Conservation (phyloP, 148 eudicot species). For the Fagopyrum tataricum region DNA sequence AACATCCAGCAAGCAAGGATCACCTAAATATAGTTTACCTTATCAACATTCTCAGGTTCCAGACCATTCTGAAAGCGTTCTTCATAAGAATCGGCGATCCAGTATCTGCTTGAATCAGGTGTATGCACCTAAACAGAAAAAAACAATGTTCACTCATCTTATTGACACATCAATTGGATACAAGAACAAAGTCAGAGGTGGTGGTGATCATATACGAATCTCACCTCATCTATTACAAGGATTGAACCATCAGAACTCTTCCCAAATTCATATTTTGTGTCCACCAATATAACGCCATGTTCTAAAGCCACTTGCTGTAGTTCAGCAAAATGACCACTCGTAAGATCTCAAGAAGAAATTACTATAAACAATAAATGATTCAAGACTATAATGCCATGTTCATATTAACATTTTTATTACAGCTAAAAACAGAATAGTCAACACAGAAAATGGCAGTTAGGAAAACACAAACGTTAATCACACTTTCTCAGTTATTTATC, state of each 20-base stretch:
- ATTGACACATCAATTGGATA: not conserved
- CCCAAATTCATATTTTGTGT: conserved; percentile 97
- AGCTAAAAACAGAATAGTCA: not conserved
- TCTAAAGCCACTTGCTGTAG: conserved; percentile 70
- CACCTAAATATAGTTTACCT: conserved; percentile 30
- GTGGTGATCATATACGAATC: conserved; percentile 8
- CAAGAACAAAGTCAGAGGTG: not conserved
- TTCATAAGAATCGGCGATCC: conserved; percentile 78
- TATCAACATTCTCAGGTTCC: conserved; percentile 96
- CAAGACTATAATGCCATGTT: not conserved
- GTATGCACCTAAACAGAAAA: conserved; percentile 63
- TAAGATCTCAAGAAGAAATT: not conserved
- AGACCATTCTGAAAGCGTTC: conserved; percentile 59
- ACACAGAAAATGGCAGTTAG: not conserved
- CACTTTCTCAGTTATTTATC: not conserved
- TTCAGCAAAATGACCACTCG: not conserved
- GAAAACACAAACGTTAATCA: not conserved
- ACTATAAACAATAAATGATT: not conserved
- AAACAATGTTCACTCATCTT: not conserved
- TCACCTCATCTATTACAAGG: conserved; percentile 80
- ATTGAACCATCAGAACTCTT: conserved; percentile 76
- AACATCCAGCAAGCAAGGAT: not conserved
- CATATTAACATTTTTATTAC: not conserved
- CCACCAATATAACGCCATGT: conserved; percentile 87
- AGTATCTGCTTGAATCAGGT: conserved; percentile 97